Conservation (phyloP, 257 asterid species). For the Linderniella brevidens region DNA sequence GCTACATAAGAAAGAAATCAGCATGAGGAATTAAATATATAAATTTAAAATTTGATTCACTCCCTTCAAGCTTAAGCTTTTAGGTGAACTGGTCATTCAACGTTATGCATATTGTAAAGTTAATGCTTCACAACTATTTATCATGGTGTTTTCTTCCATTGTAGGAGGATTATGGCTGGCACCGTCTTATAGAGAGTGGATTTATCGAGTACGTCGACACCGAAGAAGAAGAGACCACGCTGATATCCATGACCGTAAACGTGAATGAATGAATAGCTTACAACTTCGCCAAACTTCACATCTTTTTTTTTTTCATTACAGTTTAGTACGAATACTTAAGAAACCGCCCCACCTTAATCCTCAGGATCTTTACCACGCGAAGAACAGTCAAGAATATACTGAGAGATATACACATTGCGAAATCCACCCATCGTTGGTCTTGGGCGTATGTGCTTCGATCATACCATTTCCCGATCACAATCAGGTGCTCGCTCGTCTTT, state of each 20-base stretch:
- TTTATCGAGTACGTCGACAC: conserved; percentile 84
- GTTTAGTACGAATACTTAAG: conserved; percentile 69
- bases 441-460: conserved; percentile 97
- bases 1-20: too few species aligned
- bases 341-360: conserved; percentile 19
- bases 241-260: conserved; percentile 94
- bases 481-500: conserved; percentile 36
- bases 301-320: conserved; percentile 11
- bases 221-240: conserved; percentile 95
- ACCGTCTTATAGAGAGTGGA: conserved; percentile 69
- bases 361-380: too few species aligned
- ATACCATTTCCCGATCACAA: conserved; percentile 98
- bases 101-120: too few species aligned
- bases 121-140: too few species aligned
- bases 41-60: too few species aligned
- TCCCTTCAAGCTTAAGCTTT: too few species aligned
- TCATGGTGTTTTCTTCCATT: not conserved
- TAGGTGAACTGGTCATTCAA: too few species aligned
- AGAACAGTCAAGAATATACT: conserved; percentile 47
- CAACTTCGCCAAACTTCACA: not conserved
- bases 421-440: conserved; percentile 89
- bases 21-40: too few species aligned
- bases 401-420: conserved; percentile 91
- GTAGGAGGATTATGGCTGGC: conserved; percentile 84
- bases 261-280: conserved; percentile 25